These are phyloP conservation scores for Mycena galopus DNA, from an alignment of 768 basidiomycete genomes.

Conservation along the genomic window DNA sequence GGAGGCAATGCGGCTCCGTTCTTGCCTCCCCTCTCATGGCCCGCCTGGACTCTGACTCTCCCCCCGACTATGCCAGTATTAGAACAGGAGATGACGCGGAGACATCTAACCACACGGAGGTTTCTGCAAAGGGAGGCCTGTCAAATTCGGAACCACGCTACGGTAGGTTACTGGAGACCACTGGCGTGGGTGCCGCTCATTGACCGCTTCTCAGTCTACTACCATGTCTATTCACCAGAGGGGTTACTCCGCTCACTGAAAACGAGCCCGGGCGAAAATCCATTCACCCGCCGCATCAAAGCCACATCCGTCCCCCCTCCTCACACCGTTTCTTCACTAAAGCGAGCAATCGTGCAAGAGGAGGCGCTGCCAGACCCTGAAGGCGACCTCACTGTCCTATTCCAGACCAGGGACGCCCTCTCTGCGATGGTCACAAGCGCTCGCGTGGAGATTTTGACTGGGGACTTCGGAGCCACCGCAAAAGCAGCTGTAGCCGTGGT, in stretches of 20 bases:
- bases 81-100: no score
- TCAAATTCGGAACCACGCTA: no score
- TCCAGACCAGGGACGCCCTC: neutral
- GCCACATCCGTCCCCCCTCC: slow-evolving; percentile 20
- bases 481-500: no score
- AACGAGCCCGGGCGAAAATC: neutral
- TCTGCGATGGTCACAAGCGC: neutral
- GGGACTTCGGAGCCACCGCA: slow-evolving; percentile 11
- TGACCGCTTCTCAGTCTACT: slow-evolving; percentile 22
- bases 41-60: no score
- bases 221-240: slow-evolving; percentile 15
- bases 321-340: slow-evolving; percentile 12
- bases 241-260: slow-evolving; percentile 13
- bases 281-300: slow-evolving; percentile 23
- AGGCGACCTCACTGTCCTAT: slow-evolving; percentile 3
- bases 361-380: slow-evolving; percentile 7
- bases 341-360: slow-evolving; percentile 13
- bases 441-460: slow-evolving; percentile 11
- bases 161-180: no score
- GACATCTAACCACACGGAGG: no score
- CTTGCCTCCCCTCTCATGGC: no score
- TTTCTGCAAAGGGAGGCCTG: no score
- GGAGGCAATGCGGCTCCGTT: no score
- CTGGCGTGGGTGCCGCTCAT: no score
- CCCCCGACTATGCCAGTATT: no score